phyloP scores from a whole-genome alignment of 2,329 filamentous ascomycete genomes.

The Penicillium glabrum region DNA sequence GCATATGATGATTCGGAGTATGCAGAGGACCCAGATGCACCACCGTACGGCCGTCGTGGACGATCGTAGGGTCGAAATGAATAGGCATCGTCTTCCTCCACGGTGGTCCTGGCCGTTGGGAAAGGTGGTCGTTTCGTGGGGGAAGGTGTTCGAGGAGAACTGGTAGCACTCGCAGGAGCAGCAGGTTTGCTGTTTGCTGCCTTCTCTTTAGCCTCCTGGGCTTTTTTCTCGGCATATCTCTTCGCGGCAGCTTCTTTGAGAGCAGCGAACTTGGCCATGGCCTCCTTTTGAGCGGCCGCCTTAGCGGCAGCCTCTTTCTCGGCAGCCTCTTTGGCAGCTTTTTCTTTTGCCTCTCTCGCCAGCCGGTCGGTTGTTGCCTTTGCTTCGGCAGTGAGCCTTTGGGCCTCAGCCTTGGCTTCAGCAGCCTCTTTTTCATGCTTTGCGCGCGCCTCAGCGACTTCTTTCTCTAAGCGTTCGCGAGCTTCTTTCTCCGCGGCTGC shows the following conservation, averaged over 20 bases:
- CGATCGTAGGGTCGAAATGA: constrained; percentile 78
- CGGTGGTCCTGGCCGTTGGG: constrained; percentile 38
- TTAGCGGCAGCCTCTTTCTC: constrained; percentile 66
- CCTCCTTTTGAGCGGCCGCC: constrained; percentile 37
- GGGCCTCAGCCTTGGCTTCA: constrained; percentile 19
- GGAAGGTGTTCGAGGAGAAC: constrained; percentile 37
- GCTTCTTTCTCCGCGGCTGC: constrained; percentile 37
- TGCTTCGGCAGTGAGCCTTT: constrained; percentile 20
- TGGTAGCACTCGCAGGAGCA: constrained; percentile 32
- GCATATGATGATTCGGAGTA: constrained; percentile 87
- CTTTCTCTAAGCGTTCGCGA: constrained; percentile 33
- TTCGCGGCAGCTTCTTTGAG: constrained; percentile 42
- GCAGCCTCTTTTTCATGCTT: constrained; percentile 23
- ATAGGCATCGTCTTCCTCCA: constrained; percentile 64
- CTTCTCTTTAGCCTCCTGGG: constrained; percentile 32
- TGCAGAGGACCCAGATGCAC: constrained; percentile 66
- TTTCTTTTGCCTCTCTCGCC: constrained; percentile 35
- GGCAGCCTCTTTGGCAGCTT: constrained; percentile 43
- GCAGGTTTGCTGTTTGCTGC: constrained; percentile 27
- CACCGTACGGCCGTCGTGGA: constrained; percentile 59
- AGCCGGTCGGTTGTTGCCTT: constrained; percentile 33
- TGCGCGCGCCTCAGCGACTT: constrained; percentile 14
- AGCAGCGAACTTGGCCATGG: constrained; percentile 39
- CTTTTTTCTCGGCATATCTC: constrained; percentile 39
- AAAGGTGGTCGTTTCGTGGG: constrained; percentile 38